phyloP scores from a whole-genome alignment of 2,329 filamentous ascomycete genomes.

The Knoxdaviesia proteae region DNA sequence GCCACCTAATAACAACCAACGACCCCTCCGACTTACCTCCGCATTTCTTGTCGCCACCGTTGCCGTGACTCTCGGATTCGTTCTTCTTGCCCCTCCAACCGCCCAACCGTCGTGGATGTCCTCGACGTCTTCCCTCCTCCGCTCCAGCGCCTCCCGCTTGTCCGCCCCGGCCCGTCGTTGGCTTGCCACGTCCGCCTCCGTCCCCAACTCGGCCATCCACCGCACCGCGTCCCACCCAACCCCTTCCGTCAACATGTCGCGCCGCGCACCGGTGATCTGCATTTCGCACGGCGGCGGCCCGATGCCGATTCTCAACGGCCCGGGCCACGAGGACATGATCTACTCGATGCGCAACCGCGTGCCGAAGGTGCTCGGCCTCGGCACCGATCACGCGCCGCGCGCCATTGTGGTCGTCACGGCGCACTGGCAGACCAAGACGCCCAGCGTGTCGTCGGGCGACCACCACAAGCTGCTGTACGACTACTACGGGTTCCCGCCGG shows the following conservation, averaged over 20 bases:
- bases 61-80: no score
- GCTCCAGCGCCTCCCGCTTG: no score
- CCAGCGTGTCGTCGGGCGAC: slow-evolving; percentile 27
- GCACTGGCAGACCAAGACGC: slow-evolving; percentile 29
- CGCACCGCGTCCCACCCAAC: neutral
- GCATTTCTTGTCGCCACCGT: no score
- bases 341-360: slow-evolving; percentile 29
- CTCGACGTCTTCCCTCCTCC: no score
- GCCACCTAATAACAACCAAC: no score
- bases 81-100: no score
- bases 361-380: slow-evolving; percentile 32
- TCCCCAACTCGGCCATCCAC: no score
- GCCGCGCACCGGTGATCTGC: slow-evolving; percentile 22
- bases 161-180: no score
- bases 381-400: slow-evolving; percentile 23
- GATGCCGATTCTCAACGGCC: slow-evolving; percentile 35
- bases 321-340: slow-evolving; percentile 25
- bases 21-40: no score
- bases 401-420: slow-evolving; percentile 37
- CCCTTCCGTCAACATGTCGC: slow-evolving; percentile 11
- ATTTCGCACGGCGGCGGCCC: slow-evolving; percentile 32
- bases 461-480: slow-evolving; percentile 32
- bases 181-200: no score
- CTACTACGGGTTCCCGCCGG: slow-evolving; percentile 36
- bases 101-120: no score